Evolutionary conservation across 1,284 basidiomycete genomes (phyloP).

Genomic region (Puccinia coronata): DNA sequence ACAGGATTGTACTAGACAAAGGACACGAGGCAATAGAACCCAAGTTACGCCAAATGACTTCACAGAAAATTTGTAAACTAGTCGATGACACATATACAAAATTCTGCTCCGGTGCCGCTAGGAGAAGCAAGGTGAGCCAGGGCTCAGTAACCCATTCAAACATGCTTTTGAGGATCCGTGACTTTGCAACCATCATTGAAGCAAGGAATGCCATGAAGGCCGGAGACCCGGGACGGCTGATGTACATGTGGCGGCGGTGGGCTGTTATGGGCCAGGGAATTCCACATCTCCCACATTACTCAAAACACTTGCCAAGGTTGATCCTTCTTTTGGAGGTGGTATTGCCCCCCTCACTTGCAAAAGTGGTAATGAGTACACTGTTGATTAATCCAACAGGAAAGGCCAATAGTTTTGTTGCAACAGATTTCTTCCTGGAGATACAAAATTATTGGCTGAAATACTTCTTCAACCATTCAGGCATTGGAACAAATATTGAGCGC

Average conservation of each 20-base stretch:
- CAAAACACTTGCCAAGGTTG: constrained; percentile 15
- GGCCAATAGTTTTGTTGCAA: background rate
- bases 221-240: constrained; percentile 2
- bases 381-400: background rate
- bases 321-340: background rate
- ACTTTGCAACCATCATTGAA: constrained; percentile 18
- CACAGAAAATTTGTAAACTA: background rate
- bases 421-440: constrained; percentile 12
- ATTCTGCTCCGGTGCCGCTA: background rate
- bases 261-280: constrained; percentile 19
- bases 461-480: constrained; percentile 10
- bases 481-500: constrained; percentile 19
- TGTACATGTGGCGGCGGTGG: constrained; percentile 10
- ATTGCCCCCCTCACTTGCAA: background rate
- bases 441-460: too few species aligned
- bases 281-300: constrained; percentile 1
- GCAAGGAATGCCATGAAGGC: background rate
- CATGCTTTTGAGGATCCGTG: background rate
- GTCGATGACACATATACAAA: background rate
- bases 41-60: background rate
- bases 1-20: too few species aligned
- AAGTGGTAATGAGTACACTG: background rate
- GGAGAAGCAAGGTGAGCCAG: background rate
- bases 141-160: background rate
- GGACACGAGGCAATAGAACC: background rate